Percentiles rank a stretch among this genome's conserved stretches.
phyloP scores from a whole-genome alignment of 306 rosid species.

The Dryas alaskensis region DNA sequence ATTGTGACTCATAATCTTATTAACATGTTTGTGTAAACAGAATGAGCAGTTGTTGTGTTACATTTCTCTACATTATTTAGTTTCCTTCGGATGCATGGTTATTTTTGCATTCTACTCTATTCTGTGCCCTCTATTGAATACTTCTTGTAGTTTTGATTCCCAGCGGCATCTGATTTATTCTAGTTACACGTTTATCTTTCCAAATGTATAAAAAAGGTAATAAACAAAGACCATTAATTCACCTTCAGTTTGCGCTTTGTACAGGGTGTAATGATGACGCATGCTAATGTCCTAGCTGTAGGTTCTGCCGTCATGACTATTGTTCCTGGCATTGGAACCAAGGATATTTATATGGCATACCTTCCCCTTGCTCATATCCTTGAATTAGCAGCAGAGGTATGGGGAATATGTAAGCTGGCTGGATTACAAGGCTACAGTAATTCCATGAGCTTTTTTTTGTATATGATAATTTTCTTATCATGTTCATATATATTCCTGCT shows the following conservation, averaged over 20 bases:
- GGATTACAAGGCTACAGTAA: conserved; percentile 22
- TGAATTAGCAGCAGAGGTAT: conserved; percentile 95
- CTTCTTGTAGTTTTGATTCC: neutral
- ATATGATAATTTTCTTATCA: neutral
- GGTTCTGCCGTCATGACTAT: conserved; percentile 81
- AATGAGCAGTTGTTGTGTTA: neutral
- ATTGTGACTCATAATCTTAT: neutral
- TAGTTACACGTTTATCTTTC: conserved; percentile 2
- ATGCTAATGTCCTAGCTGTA: conserved; percentile 82
- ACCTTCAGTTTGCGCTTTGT: conserved; percentile 21
- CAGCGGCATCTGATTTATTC: conserved; percentile 3
- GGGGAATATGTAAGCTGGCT: conserved; percentile 25
- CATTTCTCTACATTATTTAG: neutral
- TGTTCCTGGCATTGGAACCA: conserved; percentile 72
- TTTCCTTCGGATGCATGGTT: neutral
- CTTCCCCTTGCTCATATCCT: conserved; percentile 98
- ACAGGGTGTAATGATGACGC: conserved; percentile 99
- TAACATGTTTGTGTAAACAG: neutral
- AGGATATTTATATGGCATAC: conserved; percentile 82
- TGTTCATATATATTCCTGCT: conserved; percentile 5
- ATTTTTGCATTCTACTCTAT: neutral
- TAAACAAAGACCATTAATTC: neutral
- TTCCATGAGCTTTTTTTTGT: conserved; percentile 12
- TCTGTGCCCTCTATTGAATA: neutral
- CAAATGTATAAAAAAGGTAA: conserved; percentile 2